Percentiles rank a stretch among this genome's conserved stretches.
phyloP scores from a whole-genome alignment of 179 eudicot species.

The Silene coronaria region DNA sequence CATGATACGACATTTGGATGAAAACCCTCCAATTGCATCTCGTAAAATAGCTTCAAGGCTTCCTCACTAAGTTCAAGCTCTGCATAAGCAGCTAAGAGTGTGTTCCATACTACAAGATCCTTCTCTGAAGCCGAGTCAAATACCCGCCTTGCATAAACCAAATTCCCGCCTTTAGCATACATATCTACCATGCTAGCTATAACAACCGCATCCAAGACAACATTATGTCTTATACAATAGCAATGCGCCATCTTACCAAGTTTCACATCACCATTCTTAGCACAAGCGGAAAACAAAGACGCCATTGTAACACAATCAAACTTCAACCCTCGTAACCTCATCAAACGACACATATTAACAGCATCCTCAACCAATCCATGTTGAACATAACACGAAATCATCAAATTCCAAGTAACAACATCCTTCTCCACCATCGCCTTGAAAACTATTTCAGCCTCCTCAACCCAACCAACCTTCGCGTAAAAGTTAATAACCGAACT shows the following conservation, averaged over 20 bases:
- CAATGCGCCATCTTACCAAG: conserved; percentile 48
- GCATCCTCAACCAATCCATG: conserved; percentile 30
- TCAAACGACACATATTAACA: conserved; percentile 28
- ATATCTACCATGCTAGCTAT: conserved; percentile 38
- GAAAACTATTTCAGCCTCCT: conserved; percentile 44
- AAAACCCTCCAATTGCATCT: conserved; percentile 42
- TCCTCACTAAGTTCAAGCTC: conserved; percentile 44
- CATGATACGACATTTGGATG: conserved; percentile 44
- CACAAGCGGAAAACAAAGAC: conserved; percentile 39
- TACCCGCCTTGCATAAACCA: conserved; percentile 33
- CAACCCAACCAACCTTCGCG: conserved; percentile 41
- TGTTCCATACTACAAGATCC: conserved; percentile 54
- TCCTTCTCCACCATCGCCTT: conserved; percentile 47
- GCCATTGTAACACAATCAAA: conserved; percentile 53
- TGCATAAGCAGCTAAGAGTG: conserved; percentile 48
- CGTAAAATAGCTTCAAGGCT: conserved; percentile 42
- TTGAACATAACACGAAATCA: conserved; percentile 47
- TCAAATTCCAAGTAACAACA: conserved; percentile 55
- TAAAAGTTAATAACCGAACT: conserved; percentile 50
- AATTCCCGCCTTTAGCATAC: conserved; percentile 46
- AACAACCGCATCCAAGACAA: conserved; percentile 38
- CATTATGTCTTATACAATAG: conserved; percentile 40
- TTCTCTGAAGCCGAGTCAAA: conserved; percentile 32
- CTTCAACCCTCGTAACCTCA: conserved; percentile 36
- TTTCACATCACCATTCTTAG: conserved; percentile 26